A percentile compares a stretch with the other conserved stretches of the same genome.
These are phyloP conservation scores for Aspergillus ochraceus DNA, from an alignment of 2,329 filamentous ascomycete genomes.

Conservation along the genomic window DNA sequence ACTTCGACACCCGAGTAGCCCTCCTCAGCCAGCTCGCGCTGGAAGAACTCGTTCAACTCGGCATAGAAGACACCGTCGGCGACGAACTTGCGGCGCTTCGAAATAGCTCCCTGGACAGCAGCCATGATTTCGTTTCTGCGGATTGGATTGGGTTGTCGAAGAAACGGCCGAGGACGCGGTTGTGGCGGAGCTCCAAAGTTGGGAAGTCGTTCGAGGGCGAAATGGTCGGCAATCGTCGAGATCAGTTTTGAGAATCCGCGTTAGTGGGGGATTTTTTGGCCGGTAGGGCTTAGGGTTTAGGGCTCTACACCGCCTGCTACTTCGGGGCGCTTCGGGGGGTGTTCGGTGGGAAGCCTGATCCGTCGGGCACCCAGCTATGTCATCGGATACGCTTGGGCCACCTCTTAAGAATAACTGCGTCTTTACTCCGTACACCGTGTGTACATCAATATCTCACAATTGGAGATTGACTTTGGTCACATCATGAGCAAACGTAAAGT, in stretches of 20 bases:
- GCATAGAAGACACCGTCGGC: constrained; percentile 99
- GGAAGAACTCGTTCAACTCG: constrained; percentile 99
- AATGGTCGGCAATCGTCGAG: constrained; percentile 26
- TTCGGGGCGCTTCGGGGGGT: constrained; percentile 27
- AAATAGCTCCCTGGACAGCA: constrained; percentile 53
- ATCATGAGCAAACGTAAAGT: not conserved
- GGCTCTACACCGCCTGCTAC: constrained; percentile 27
- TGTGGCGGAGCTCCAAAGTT: constrained; percentile 27
- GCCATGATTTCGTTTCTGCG: constrained; percentile 48
- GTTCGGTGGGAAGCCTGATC: constrained; percentile 18
- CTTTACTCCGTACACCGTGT: no score
- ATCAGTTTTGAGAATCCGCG: constrained; percentile 34
- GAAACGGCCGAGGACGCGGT: constrained; percentile 34
- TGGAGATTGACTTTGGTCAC: not conserved
- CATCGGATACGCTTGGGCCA: not conserved
- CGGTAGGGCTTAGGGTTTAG: constrained; percentile 20
- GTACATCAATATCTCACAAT: not conserved
- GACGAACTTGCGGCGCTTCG: constrained; percentile 70
- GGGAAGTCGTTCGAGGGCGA: constrained; percentile 32
- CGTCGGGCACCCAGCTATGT: not conserved
- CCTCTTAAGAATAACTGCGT: no score
- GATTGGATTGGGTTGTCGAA: constrained; percentile 35
- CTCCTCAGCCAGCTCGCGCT: constrained; percentile 99
- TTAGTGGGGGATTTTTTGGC: constrained; percentile 42
- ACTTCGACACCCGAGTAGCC: constrained; percentile 99